phyloP scores from a whole-genome alignment of 345 rosid species.

The Ceriops tagal region DNA sequence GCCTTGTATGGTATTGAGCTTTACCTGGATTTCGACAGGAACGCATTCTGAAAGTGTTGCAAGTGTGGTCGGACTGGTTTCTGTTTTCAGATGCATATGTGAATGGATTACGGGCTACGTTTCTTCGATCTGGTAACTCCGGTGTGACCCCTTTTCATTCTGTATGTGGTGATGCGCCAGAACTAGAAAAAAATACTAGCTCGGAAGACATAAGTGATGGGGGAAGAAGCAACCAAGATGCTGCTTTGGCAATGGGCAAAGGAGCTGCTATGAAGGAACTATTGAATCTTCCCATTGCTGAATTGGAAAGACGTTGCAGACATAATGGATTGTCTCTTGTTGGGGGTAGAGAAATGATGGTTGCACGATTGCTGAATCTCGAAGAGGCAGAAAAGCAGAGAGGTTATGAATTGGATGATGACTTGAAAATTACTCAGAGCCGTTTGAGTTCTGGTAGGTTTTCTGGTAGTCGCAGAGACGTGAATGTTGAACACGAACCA shows the following conservation, averaged over 20 bases:
- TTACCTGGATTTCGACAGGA: slow-evolving; percentile 49
- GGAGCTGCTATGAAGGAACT: slow-evolving; percentile 88
- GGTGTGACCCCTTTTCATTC: slow-evolving; percentile 87
- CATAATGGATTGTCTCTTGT: slow-evolving; percentile 95
- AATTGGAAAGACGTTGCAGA: slow-evolving; percentile 95
- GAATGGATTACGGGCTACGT: slow-evolving; percentile 88
- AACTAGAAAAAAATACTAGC: slow-evolving; percentile 58
- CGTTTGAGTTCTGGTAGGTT: slow-evolving; percentile 47
- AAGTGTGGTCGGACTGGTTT: slow-evolving; percentile 99
- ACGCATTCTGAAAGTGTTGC: slow-evolving; percentile 92
- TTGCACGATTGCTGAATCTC: slow-evolving; percentile 80
- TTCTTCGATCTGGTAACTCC: slow-evolving; percentile 81
- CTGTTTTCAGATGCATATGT: slow-evolving; percentile 98
- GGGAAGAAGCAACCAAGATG: slow-evolving; percentile 62
- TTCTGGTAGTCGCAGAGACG: slow-evolving; percentile 49
- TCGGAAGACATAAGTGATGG: slow-evolving; percentile 44
- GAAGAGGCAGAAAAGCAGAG: slow-evolving; percentile 95
- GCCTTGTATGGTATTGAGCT: slow-evolving; percentile 5
- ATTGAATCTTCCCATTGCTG: slow-evolving; percentile 79
- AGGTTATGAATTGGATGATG: slow-evolving; percentile 73
- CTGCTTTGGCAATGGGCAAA: slow-evolving; percentile 93
- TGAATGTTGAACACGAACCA: slow-evolving; percentile 45
- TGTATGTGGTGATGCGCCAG: slow-evolving; percentile 82
- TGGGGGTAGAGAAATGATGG: slow-evolving; percentile 99
- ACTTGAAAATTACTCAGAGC: slow-evolving; percentile 54